Evolutionary conservation across 306 rosid species (phyloP).

Genomic region (Mimosa bimucronata): DNA sequence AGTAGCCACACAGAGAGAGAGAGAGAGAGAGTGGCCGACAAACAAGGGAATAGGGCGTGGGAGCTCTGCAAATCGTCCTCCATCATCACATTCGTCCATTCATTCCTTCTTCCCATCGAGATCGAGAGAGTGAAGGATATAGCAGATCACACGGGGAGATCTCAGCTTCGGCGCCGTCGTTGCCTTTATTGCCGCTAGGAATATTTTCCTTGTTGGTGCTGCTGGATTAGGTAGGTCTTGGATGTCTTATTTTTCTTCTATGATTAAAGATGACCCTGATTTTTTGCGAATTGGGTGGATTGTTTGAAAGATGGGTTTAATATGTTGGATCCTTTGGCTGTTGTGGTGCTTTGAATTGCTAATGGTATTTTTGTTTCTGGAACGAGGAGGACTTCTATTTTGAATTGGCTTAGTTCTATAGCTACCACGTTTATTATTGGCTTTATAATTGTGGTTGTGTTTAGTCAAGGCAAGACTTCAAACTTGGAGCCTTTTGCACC

Average conservation of each 20-base stretch:
- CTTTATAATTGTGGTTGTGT: constrained; percentile 55
- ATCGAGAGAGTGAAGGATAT: too few relatives aligned
- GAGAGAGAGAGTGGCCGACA: too few relatives aligned
- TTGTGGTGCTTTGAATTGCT: constrained; percentile 56
- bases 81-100: too few relatives aligned
- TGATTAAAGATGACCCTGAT: constrained; percentile 52
- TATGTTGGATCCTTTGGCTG: constrained; percentile 65
- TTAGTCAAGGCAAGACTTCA: constrained; percentile 45
- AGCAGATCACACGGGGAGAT: too few relatives aligned
- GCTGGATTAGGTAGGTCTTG: constrained; percentile 69
- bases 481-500: constrained; percentile 62
- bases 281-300: constrained; percentile 52
- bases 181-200: constrained; percentile 77
- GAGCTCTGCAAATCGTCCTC: too few relatives aligned
- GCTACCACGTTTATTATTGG: constrained; percentile 43
- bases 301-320: constrained; percentile 55
- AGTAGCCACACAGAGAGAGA: too few relatives aligned
- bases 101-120: too few relatives aligned
- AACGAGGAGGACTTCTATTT: constrained; percentile 54
- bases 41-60: too few relatives aligned
- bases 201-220: constrained; percentile 65
- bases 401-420: constrained; percentile 61
- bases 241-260: constrained; percentile 66
- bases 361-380: constrained; percentile 65
- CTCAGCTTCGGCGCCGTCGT: constrained; percentile 87